Conservation (phyloP, 768 basidiomycete species). For the Mycena belliarum region DNA sequence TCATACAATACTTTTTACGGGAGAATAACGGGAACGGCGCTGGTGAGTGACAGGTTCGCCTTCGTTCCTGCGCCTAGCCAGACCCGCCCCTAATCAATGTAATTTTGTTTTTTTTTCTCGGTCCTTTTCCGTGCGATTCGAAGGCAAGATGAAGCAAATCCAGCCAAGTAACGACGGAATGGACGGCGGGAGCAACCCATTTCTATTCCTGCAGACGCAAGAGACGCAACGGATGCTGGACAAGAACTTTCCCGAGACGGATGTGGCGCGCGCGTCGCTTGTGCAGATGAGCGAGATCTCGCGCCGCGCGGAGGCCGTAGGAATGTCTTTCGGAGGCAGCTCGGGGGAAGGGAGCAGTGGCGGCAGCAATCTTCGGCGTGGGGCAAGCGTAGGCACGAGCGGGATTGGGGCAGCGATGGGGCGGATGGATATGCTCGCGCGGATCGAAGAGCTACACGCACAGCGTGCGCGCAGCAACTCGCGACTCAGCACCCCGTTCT, state of each 20-base stretch:
- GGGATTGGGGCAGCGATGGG: slow-evolving; percentile 25
- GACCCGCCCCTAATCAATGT: slow-evolving; percentile 17
- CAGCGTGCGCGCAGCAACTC: slow-evolving; percentile 26
- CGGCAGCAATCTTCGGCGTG: slow-evolving; percentile 1
- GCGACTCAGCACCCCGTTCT: slow-evolving; percentile 7
- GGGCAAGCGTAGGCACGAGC: slow-evolving; percentile 19
- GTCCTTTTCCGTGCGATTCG: background rate
- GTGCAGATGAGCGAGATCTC: slow-evolving; percentile 81
- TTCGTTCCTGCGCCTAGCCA: slow-evolving; percentile 8
- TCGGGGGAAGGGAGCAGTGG: slow-evolving; percentile 6
- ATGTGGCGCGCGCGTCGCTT: slow-evolving; percentile 67
- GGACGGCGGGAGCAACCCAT: slow-evolving; percentile 26
- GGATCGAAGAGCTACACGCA: slow-evolving; percentile 55
- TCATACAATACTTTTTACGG: slow-evolving; percentile 80
- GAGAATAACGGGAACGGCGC: slow-evolving; percentile 46
- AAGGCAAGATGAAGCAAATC: slow-evolving; percentile 24
- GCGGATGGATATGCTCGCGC: slow-evolving; percentile 49
- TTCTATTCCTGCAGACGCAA: slow-evolving; percentile 59
- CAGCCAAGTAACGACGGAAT: slow-evolving; percentile 3
- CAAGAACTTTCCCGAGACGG: slow-evolving; percentile 48
- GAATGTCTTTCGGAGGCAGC: slow-evolving; percentile 25
- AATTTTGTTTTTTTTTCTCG: slow-evolving; percentile 13
- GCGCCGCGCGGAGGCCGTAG: slow-evolving; percentile 48
- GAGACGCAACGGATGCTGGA: slow-evolving; percentile 51
- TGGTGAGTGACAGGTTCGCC: slow-evolving; percentile 25